Evolutionary conservation across 2,329 filamentous ascomycete genomes (phyloP), one percentile per base, ranked within the genome.

Genomic region (Aspergillus sp.): DNA sequence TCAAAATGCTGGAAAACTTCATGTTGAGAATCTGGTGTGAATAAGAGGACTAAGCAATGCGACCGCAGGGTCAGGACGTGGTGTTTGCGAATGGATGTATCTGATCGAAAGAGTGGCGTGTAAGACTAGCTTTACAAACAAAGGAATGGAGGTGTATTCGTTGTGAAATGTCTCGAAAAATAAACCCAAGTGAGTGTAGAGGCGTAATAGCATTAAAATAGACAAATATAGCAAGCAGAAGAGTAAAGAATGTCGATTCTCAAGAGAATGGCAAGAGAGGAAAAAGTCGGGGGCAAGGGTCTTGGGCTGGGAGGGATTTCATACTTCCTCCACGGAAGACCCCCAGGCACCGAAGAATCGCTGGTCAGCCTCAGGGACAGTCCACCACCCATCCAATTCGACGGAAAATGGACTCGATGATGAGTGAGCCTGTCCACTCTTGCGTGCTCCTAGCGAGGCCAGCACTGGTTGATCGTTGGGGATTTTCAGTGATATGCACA

Each of bases 1-100:
- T 50, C 14, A 61, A 46, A 12, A 63, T 24, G 41, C 49, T 58
- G 2, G 57, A 59, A 37, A 65, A n/a, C 49, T 63, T 65, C 63
- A 65, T 65, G 49, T 33, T 33, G 56, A 47, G 21, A 33, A 5
- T 55, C 11, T 50, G 27, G 8, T 19, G 48, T n/a, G 51, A n/a
- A 33, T 40, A 39, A 35, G 24, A 47, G 23, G n/a, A 11, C 17
- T 31, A n/a, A 39, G 50, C 17, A 19, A 46, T 44, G 51, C 41
- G 31, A 53, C 40, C 24, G 51, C 15, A 46, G 15, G 9, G 15
- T 40, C 52, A 39, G 33, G 21, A 21, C 14, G 6, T 23, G 5
- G 51, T 11, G 19, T 9, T 19, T 15, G 23, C 17, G 33, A 47
- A 33, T 40, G 41, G 4, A 19, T 41, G 37, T 33, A 24, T 41